A percentile compares a stretch with the other conserved stretches of the same genome.
phyloP scores from a whole-genome alignment of 257 asterid genomes.

The Striga asiatica region DNA sequence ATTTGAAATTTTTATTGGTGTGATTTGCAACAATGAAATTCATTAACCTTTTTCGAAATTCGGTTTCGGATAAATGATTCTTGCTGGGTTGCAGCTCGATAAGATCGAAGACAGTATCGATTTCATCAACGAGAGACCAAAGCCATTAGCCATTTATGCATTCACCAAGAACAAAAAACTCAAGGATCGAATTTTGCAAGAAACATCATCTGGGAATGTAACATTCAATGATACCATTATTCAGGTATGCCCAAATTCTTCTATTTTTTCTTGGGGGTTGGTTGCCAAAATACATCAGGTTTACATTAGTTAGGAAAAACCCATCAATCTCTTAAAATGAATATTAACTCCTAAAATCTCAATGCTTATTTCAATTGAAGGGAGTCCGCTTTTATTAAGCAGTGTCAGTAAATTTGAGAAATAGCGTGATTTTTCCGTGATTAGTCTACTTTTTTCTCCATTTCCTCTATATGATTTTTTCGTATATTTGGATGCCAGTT shows the following conservation, averaged over 20 bases:
- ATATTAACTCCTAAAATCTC: not conserved
- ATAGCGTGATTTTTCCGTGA: no score
- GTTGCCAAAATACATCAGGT: not conserved
- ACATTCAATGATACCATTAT: conserved; percentile 70
- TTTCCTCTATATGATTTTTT: not conserved
- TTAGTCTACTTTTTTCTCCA: not conserved
- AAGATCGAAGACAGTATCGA: conserved; percentile 73
- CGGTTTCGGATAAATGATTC: no score
- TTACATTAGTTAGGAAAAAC: not conserved
- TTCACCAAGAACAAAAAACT: conserved; percentile 55
- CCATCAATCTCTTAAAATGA: not conserved
- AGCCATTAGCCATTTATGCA: conserved; percentile 77
- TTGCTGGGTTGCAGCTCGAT: conserved; percentile 57
- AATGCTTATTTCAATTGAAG: no score
- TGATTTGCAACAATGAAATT: no score
- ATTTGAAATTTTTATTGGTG: no score
- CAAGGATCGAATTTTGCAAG: conserved; percentile 47
- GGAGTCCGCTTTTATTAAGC: no score
- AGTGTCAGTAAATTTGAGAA: no score
- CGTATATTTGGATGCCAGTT: no score
- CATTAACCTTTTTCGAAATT: no score
- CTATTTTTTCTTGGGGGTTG: not conserved
- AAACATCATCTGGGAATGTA: conserved; percentile 79
- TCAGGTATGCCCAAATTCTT: conserved; percentile 40
- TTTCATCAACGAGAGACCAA: conserved; percentile 55